Percentiles rank a stretch among this genome's conserved stretches.
phyloP scores from a whole-genome alignment of 78 protist genomes.

The Dictyostelium citrinum region DNA sequence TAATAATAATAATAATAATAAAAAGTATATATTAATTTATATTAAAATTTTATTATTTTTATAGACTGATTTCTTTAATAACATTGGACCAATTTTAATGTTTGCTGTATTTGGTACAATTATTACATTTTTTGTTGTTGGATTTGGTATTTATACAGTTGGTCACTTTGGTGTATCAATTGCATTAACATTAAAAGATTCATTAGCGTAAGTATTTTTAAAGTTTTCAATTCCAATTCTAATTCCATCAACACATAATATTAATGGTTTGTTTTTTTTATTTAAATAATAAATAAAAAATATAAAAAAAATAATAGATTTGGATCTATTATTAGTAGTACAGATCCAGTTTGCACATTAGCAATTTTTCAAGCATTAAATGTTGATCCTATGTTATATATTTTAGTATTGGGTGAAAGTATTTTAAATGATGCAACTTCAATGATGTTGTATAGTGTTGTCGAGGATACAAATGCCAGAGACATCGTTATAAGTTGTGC shows the following conservation, averaged over 20 bases:
- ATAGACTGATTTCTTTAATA: conserved; percentile 83
- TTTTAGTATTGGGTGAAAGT: conserved; percentile 94
- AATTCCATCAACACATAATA: too few species aligned
- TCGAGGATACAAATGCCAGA: background rate
- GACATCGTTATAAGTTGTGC: background rate
- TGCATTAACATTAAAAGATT: background rate
- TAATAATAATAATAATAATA: background rate
- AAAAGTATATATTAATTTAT: too few species aligned
- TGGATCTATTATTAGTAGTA: conserved; percentile 92
- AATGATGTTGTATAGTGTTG: conserved; percentile 86
- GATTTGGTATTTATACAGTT: conserved; percentile 56
- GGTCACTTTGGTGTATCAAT: conserved; percentile 6
- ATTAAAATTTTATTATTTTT: background rate
- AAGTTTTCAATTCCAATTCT: too few species aligned
- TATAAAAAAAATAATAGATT: conserved; percentile 24
- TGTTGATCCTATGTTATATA: conserved; percentile 88
- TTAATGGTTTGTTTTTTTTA: background rate
- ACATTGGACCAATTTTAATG: conserved; percentile 83
- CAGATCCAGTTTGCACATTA: conserved; percentile 96
- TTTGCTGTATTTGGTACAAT: conserved; percentile 95
- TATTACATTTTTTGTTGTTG: conserved; percentile 81
- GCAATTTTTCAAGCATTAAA: conserved; percentile 90
- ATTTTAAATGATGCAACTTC: conserved; percentile 95
- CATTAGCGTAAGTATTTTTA: background rate
- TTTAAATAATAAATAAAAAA: conserved; percentile 15